phyloP scores from a whole-genome alignment of 2,329 filamentous ascomycete species.

The Sporothrix protearum region DNA sequence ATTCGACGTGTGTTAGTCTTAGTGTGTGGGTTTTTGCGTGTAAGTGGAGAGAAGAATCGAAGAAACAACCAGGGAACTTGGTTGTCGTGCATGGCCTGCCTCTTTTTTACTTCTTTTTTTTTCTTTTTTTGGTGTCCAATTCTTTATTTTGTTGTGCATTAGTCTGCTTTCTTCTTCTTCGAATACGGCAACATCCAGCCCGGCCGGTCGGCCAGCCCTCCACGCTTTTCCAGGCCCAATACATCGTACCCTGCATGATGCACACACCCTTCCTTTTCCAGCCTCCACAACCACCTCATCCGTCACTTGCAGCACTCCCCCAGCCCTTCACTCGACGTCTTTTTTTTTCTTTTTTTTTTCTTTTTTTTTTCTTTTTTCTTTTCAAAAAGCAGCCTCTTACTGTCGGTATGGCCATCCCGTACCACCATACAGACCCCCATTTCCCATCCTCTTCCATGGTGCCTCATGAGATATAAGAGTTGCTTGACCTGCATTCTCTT shows the following conservation, averaged over 20 bases:
- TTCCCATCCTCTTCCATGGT: background rate
- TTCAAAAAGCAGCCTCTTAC: background rate
- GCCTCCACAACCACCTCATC: background rate
- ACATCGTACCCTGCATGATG: background rate
- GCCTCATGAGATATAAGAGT: constrained; percentile 8
- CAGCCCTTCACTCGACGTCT: background rate
- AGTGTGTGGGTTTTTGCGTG: background rate
- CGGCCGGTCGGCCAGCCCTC: background rate
- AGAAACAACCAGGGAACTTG: background rate
- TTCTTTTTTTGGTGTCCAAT: background rate
- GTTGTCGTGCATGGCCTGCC: background rate
- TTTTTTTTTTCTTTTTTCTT: constrained; percentile 18
- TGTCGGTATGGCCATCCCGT: background rate
- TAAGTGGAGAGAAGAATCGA: background rate
- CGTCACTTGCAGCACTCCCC: background rate
- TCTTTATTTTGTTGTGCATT: background rate
- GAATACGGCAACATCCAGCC: background rate
- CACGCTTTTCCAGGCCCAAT: background rate
- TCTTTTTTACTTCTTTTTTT: background rate
- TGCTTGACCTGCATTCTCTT: background rate
- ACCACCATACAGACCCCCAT: background rate
- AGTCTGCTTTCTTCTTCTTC: background rate
- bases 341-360: no score
- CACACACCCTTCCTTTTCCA: background rate
- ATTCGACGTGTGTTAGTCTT: background rate